Base-by-base conservation (phyloP, 306 rosid genomes). In the Coriaria nepalensis region DNA sequence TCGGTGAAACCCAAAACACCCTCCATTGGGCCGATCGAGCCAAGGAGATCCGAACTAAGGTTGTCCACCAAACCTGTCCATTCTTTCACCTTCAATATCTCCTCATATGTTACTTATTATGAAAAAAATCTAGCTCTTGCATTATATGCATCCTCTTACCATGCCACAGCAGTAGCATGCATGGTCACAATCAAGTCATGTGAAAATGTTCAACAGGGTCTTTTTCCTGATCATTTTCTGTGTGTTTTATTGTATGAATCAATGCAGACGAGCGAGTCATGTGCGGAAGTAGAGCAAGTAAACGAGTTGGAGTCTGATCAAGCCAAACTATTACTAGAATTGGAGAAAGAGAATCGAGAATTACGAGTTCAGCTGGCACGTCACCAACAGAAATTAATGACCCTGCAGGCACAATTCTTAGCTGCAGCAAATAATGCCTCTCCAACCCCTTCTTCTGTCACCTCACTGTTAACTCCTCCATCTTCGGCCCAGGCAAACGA, bases 21-120 rank as follows among this genome's bases (percentile, higher is more conserved):
- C 93, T 90, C 61, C 95, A 85, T 40, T 90, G 98, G 95, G 95
- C 98, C 34, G 95, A 90, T 57, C 83, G 95, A 55, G 94, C 98
- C 58, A 90, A 90, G 78, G 94, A 90, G 73, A 90, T 90, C 59
- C 71, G 94, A 45, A 45, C 73, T 12, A 90, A 90, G 98, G 94
- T 90, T 46, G 49, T 65, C 62, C 64, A 62, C 46, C 15, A 14
- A 36, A 52, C 58, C 33, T 68, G 40, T 40, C 61, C 43, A 43
- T 35, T 7, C 49, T 60, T 67, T 43, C 39, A 54, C 35, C 6
- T 9, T 13, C 29, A 20, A 20, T 20, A 20, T 20, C 1, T 20
- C 29, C 3, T n/a, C n/a, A n/a, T 20, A 20, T 20, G 3, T 20
- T 20, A 20, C 3, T 20, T 20, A 3, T 20, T 20, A 20, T 20